Evolutionary conservation across 2,329 filamentous ascomycete species (phyloP).

Genomic region (Verruconis gallopava): DNA sequence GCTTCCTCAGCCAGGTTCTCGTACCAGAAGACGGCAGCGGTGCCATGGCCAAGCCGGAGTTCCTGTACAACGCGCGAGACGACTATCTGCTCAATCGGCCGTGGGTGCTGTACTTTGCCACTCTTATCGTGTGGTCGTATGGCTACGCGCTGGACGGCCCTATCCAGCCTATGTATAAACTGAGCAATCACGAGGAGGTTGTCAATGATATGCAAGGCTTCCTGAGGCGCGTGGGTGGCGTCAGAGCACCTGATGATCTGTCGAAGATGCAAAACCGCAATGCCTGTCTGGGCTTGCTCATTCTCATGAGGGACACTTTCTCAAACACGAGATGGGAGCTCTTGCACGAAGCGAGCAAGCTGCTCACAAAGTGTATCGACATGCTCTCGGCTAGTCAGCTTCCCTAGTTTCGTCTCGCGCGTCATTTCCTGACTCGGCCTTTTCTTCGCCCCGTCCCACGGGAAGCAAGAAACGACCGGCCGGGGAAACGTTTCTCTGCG

Average conservation of each 20-base stretch:
- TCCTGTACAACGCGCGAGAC: conserved; percentile 64
- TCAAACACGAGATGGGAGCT: conserved; percentile 79
- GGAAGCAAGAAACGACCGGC: no score
- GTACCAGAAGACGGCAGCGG: conserved; percentile 24
- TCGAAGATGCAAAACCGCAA: conserved; percentile 64
- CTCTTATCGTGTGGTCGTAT: conserved; percentile 88
- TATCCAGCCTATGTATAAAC: conserved; percentile 39
- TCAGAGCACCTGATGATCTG: conserved; percentile 64
- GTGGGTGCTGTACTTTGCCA: conserved; percentile 91
- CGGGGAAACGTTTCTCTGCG: no score
- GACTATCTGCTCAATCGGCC: conserved; percentile 84
- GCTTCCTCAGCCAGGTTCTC: conserved; percentile 76
- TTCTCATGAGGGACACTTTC: conserved; percentile 74
- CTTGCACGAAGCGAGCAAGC: conserved; percentile 69
- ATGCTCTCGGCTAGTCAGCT: conserved; percentile 32
- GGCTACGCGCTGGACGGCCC: conserved; percentile 82
- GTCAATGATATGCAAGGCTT: conserved; percentile 69
- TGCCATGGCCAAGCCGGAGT: conserved; percentile 22
- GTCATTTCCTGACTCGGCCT: no score
- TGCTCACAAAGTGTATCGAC: conserved; percentile 70
- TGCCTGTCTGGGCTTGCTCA: conserved; percentile 64
- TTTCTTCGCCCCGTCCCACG: no score
- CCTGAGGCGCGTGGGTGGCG: conserved; percentile 56
- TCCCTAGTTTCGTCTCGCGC: no score
- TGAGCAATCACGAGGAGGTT: conserved; percentile 50